A percentile compares a stretch with the other conserved stretches of the same genome.
These are phyloP conservation scores for Kazachstania sp. DNA, from an alignment of 1,139 yeast species.

Conservation along the genomic window DNA sequence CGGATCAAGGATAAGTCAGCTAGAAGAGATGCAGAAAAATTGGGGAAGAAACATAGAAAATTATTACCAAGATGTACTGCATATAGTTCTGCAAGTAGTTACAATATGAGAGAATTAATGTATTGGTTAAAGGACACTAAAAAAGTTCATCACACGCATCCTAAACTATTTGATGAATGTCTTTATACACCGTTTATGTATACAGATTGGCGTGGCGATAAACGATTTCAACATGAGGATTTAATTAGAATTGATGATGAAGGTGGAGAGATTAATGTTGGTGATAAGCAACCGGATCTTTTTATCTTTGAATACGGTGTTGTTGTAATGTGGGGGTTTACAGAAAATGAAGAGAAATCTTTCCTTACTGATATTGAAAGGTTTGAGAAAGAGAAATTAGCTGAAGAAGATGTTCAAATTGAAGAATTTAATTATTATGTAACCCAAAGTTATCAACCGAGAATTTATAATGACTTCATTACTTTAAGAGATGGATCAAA, in stretches of 20 bases:
- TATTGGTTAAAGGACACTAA: constrained; percentile 80
- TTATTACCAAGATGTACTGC: constrained; percentile 86
- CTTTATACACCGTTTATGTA: constrained; percentile 82
- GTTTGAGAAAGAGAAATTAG: constrained; percentile 84
- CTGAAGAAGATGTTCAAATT: constrained; percentile 83
- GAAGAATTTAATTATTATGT: constrained; percentile 93
- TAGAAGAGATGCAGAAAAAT: constrained; percentile 84
- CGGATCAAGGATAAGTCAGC: constrained; percentile 88
- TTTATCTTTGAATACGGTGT: constrained; percentile 94
- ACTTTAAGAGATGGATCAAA: constrained; percentile 85
- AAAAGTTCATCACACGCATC: constrained; percentile 65
- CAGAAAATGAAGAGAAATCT: constrained; percentile 72
- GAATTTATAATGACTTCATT: constrained; percentile 90
- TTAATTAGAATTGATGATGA: constrained; percentile 76
- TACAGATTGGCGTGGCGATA: constrained; percentile 63
- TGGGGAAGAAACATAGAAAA: constrained; percentile 84
- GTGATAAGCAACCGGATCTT: constrained; percentile 62
- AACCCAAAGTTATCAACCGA: constrained; percentile 86
- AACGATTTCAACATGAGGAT: constrained; percentile 37
- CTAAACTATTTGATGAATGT: constrained; percentile 89
- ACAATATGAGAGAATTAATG: constrained; percentile 75
- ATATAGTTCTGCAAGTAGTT: constrained; percentile 90
- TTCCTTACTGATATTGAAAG: constrained; percentile 75
- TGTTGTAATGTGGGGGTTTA: constrained; percentile 90
- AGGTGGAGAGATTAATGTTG: constrained; percentile 87